Base-by-base conservation (phyloP, 2,329 filamentous ascomycete genomes). In the Fusarium sp. region DNA sequence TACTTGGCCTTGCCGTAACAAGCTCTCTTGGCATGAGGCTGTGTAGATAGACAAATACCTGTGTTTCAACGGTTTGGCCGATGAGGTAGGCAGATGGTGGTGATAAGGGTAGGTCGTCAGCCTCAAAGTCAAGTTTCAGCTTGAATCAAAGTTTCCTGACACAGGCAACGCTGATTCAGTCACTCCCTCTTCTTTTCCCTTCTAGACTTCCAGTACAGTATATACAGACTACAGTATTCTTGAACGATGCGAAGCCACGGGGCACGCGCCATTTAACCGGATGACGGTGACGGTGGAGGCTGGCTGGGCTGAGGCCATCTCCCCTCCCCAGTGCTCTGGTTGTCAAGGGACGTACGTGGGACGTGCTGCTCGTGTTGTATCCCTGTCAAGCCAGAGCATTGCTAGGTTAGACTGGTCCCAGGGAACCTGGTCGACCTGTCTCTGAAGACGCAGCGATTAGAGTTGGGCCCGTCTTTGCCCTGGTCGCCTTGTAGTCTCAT, bases 211-310 rank as follows among this genome's bases (percentile, higher is more conserved):
- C 4, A 4, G 22, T 24, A 24, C 22, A 24, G 22, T 24, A 24
- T 5, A 7, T 24, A 24, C 22, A 24, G 22, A 24, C 5, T 28
- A n/a, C 28, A 8, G n/a, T 11, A 18, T 6, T n/a, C 20, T 40
- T 26, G 18, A n/a, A 38, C 28, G 28, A 31, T 31, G 28, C 10
- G 28, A 31, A 31, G 11, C 28, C 28, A 63, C 46, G 39, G 72
- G 77, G 63, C 76, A 78, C 10, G 76, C 78, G 54, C 66, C 67
- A 69, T 71, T 56, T 61, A 50, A 48, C 57, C 34, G 54, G 54
- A 64, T 71, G 58, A 59, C 45, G 53, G 53, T 26, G 34, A 36
- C 34, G 34, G 34, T 46, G 50, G 56, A 51, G 57, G 62, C 38
- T 45, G 44, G 56, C 26, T 46, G 45, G 33, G 45, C 48, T 65